These are phyloP conservation scores for Scheffersomyces spartinae DNA, from an alignment of 805 yeast genomes.

Conservation along the genomic window DNA sequence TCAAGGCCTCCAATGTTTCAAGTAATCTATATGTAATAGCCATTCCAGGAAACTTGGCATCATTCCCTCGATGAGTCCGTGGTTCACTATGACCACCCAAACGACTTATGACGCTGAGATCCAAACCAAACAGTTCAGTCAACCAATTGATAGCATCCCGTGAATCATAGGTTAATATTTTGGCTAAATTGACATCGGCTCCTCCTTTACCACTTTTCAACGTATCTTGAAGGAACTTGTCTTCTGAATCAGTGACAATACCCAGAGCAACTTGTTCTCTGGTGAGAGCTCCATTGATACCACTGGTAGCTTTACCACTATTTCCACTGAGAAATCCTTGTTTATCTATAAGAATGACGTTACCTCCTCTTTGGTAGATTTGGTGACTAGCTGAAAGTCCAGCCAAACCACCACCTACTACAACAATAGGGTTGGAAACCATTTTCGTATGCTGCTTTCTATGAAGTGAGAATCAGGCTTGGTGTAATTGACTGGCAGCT, in stretches of 20 bases:
- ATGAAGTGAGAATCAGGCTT: no score
- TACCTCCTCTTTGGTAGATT: conserved; percentile 39
- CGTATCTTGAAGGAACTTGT: conserved; percentile 55
- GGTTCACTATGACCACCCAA: conserved; percentile 33
- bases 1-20: conserved; percentile 39
- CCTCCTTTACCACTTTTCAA: conserved; percentile 50
- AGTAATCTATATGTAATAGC: conserved; percentile 39
- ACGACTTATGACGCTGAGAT: conserved; percentile 24
- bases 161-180: conserved; percentile 49
- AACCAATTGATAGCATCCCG: conserved; percentile 62
- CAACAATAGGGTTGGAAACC: conserved; percentile 35
- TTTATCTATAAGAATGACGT: conserved; percentile 44
- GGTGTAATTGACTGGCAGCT: no score
- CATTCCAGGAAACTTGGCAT: conserved; percentile 34
- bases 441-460: no score
- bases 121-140: conserved; percentile 31
- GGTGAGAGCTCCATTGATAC: conserved; percentile 65
- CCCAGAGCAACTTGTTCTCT: conserved; percentile 39
- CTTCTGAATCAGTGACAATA: conserved; percentile 46
- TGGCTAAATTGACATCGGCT: conserved; percentile 48
- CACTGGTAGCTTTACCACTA: conserved; percentile 57
- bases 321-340: conserved; percentile 54
- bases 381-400: conserved; percentile 56
- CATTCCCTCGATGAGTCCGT: conserved; percentile 32
- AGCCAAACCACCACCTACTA: conserved; percentile 58